These are phyloP conservation scores for Zizania palustris DNA, from an alignment of 202 grass and related monocot species.

Conservation along the genomic window DNA sequence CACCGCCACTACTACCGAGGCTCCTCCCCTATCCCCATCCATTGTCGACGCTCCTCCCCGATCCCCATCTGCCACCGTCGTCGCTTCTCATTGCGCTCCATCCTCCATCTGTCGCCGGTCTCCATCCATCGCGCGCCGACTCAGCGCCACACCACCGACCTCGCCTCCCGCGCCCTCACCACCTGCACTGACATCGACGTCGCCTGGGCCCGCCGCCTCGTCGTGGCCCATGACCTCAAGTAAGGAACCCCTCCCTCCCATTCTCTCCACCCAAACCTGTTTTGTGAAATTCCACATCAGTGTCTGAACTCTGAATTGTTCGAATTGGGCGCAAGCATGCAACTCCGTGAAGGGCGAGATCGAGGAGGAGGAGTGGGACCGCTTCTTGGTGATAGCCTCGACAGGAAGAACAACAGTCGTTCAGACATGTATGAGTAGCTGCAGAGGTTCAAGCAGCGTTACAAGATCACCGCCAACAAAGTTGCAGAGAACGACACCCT, in stretches of 20 bases:
- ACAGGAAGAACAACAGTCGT: conserved; percentile 29
- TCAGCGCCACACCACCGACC: no score
- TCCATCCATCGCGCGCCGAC: no score
- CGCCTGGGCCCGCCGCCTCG: no score
- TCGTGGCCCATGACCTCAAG: no score
- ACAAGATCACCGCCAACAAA: conserved; percentile 30
- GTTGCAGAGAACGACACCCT: background rate
- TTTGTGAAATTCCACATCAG: background rate
- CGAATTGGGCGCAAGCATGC: conserved; percentile 3
- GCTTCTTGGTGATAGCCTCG: conserved; percentile 48
- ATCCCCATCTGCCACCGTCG: no score
- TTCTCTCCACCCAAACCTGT: background rate
- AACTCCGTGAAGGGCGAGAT: conserved; percentile 63
- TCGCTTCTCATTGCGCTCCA: no score
- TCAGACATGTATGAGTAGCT: conserved; percentile 55
- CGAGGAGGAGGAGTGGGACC: conserved; percentile 72
- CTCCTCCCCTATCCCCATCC: no score
- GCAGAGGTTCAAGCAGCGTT: conserved; percentile 30
- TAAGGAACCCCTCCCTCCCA: background rate
- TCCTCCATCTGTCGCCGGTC: no score
- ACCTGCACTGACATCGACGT: no score
- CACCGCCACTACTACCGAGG: no score
- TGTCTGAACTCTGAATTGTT: conserved; percentile 7
- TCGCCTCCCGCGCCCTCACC: no score
- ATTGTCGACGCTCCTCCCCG: no score